These are phyloP conservation scores for Graphiopsis chlorocephala DNA, from an alignment of 2,329 filamentous ascomycete genomes.

Conservation along the genomic window DNA sequence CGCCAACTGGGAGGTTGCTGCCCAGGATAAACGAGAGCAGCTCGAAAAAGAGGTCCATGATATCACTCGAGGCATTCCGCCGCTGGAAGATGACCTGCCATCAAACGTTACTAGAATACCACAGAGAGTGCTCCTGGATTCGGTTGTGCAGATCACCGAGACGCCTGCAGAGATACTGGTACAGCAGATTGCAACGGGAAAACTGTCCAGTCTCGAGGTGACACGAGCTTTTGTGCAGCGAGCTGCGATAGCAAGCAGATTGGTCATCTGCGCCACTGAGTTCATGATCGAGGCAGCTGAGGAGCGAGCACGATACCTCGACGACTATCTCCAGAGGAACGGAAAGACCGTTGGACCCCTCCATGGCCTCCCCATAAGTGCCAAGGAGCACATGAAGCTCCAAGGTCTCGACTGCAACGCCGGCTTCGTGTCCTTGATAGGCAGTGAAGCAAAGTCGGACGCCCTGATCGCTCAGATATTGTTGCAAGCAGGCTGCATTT, in stretches of 20 bases:
- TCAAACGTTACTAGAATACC: too few relatives aligned
- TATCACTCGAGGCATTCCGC: too few relatives aligned
- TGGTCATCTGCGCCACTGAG: conserved; percentile 17
- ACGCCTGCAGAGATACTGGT: too few relatives aligned
- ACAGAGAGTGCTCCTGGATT: too few relatives aligned
- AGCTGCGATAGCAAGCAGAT: conserved; percentile 13
- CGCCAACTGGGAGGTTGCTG: too few relatives aligned
- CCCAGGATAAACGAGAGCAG: too few relatives aligned
- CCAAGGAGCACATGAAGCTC: conserved; percentile 6
- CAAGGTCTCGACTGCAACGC: not conserved
- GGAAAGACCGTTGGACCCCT: conserved; percentile 15
- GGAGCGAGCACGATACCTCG: conserved; percentile 12
- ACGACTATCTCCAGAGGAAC: conserved; percentile 13
- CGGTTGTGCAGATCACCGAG: too few relatives aligned
- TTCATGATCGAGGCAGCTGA: conserved; percentile 8
- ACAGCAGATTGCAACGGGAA: not conserved
- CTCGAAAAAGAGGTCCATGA: too few relatives aligned
- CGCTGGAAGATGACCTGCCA: too few relatives aligned
- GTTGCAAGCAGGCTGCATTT: conserved; percentile 31
- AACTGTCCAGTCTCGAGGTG: conserved; percentile 2
- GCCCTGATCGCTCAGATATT: conserved; percentile 28
- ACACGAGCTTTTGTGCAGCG: conserved; percentile 15
- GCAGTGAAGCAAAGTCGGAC: conserved; percentile 40
- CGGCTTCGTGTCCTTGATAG: too few relatives aligned
- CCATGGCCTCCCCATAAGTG: conserved; percentile 20